phyloP scores from a whole-genome alignment of 2,329 filamentous ascomycete genomes.

The Xylaria sp. region DNA sequence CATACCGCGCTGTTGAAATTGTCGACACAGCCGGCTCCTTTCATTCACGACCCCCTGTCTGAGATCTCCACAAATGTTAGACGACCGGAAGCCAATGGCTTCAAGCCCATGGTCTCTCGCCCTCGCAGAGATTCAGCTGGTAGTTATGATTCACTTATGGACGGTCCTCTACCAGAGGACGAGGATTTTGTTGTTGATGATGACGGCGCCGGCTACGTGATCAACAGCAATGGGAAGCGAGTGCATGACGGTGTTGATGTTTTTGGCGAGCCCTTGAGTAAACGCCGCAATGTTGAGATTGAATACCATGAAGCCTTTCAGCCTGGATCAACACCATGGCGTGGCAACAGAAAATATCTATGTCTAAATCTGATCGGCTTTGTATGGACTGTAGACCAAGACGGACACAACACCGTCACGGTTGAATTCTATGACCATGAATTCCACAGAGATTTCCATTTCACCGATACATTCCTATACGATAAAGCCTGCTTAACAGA shows the following conservation, averaged over 20 bases:
- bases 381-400: conserved; percentile 97
- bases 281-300: conserved; percentile 67
- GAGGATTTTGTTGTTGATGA: conserved; percentile 95
- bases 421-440: conserved; percentile 98
- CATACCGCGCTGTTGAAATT: conserved; percentile 67
- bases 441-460: conserved; percentile 92
- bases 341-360: conserved; percentile 91
- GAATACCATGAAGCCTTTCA: conserved; percentile 88
- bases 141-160: conserved; percentile 85
- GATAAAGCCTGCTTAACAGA: conserved; percentile 95
- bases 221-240: conserved; percentile 65
- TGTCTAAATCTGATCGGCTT: conserved; percentile 94
- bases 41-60: conserved; percentile 81
- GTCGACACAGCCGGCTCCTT: conserved; percentile 78
- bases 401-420: conserved; percentile 91
- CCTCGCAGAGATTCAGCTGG: conserved; percentile 74
- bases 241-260: conserved; percentile 65
- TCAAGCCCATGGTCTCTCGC: conserved; percentile 63
- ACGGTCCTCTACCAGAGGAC: conserved; percentile 65
- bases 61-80: conserved; percentile 76
- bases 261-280: conserved; percentile 57
- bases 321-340: conserved; percentile 94
- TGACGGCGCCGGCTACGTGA: conserved; percentile 88
- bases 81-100: conserved; percentile 66
- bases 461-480: conserved; percentile 94